Percentiles rank a stretch among this genome's conserved stretches.
Evolutionary conservation across 495 filamentous ascomycete species (phyloP).

Genomic region (Apiosordaria backusii): DNA sequence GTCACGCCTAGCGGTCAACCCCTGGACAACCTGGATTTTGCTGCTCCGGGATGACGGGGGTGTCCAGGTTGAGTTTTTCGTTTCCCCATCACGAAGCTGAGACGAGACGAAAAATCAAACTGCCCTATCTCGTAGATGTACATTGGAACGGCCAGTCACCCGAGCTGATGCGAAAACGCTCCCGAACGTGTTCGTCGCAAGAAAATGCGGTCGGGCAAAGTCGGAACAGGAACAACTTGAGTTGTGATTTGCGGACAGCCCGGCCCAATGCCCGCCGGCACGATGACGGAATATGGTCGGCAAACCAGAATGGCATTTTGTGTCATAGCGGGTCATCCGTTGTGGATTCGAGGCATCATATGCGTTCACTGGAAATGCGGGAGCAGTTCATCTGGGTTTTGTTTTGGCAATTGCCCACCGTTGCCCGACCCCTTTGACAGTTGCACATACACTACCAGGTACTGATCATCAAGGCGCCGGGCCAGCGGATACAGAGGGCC

Average conservation of each 20-base stretch:
- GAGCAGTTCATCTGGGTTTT: not conserved
- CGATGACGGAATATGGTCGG: slow-evolving; percentile 29
- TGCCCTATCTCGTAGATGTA: too few relatives aligned
- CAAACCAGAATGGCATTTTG: slow-evolving; percentile 20
- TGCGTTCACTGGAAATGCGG: not conserved
- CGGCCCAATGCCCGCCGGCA: slow-evolving; percentile 1
- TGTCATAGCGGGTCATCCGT: slow-evolving; percentile 1
- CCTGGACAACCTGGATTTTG: not conserved
- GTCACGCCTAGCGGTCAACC: slow-evolving; percentile 16
- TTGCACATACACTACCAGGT: not conserved
- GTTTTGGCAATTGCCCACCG: not conserved
- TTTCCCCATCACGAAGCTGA: not conserved
- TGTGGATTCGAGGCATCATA: not conserved
- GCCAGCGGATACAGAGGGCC: not conserved
- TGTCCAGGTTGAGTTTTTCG: too few relatives aligned
- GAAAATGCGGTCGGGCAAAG: slow-evolving; percentile 25
- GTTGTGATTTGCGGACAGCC: slow-evolving; percentile 5
- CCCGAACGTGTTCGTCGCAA: not conserved
- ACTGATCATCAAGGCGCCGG: not conserved
- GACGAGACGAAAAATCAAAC: too few relatives aligned
- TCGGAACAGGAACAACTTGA: slow-evolving; percentile 22
- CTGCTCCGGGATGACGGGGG: too few relatives aligned
- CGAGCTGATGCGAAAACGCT: not conserved
- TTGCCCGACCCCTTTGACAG: not conserved
- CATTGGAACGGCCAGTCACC: too few relatives aligned